phyloP scores from a whole-genome alignment of 2,329 filamentous ascomycete genomes.

The Aspergillus pseudonomiae region DNA sequence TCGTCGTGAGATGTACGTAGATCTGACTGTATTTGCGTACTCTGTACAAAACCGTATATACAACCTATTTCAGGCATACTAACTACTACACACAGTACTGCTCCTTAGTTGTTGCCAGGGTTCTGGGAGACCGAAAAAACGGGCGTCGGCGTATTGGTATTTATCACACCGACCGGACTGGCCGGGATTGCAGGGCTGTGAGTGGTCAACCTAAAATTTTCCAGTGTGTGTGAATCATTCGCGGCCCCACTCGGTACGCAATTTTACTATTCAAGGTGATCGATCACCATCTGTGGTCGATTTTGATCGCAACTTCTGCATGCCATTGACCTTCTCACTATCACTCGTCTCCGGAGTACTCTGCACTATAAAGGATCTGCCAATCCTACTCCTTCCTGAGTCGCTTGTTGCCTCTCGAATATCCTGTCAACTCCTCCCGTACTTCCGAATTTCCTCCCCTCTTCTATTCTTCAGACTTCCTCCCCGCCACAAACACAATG shows the following conservation, averaged over 20 bases:
- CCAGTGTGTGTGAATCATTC: conserved; percentile 18
- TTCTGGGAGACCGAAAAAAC: background rate
- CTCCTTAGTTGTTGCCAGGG: background rate
- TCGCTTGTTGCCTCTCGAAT: background rate
- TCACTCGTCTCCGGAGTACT: background rate
- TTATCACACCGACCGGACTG: background rate
- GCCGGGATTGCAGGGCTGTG: background rate
- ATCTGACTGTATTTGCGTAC: background rate
- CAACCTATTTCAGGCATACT: background rate
- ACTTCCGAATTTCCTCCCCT: background rate
- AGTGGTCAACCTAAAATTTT: conserved; percentile 9
- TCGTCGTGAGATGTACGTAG: background rate
- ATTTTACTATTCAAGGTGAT: conserved; percentile 10
- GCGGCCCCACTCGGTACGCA: conserved; percentile 13
- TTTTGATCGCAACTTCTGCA: conserved; percentile 2
- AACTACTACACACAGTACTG: too few species aligned
- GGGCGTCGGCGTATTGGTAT: background rate
- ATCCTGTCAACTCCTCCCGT: background rate
- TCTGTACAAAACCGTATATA: background rate
- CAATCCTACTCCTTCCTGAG: background rate
- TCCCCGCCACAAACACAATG: conserved; percentile 32
- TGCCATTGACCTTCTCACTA: background rate
- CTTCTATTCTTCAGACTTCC: background rate
- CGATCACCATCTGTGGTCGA: conserved; percentile 8
- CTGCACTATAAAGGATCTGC: background rate